Base-by-base conservation (phyloP, 2,329 filamentous ascomycete genomes). In the Epichloe typhina region DNA sequence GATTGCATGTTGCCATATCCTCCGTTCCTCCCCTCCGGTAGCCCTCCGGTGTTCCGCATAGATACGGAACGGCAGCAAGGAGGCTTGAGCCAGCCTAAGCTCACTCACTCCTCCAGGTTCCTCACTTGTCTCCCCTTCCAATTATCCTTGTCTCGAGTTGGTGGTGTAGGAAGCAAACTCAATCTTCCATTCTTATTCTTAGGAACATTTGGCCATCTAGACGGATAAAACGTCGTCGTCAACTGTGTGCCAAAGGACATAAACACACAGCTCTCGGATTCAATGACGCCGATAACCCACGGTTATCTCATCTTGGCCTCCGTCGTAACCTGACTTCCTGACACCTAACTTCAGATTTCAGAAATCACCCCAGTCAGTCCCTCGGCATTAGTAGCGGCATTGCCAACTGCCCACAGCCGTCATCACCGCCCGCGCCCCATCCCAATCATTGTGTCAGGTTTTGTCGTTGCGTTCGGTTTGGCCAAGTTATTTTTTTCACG, bases 251-350 rank as follows among this genome's bases (percentile, higher is more conserved):
- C 37, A 38, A 44, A 39, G 31, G 8, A 23, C 11, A 31, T 45
- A 41, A 19, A 21, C 42, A 41, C 47, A 23, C 19, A 46, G 47
- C 39, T 40, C 38, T 40, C 47, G 47, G 47, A 40, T 51, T 57
- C 69, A 73, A 78, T 79, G 75, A 77, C 74, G 69, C 69, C 68
- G 70, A 76, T 75, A 75, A 75, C 70, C 67, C 68, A 70, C 65
- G 69, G 74, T 75, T 76, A 77, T 77, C 74, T 79, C 61, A 69
- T 75, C 64, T 68, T 76, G 58, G 69, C 66, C 64, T 72, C 73
- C 55, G 70, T 77, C 64, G 66, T 76, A 65, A 76, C 73, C 64
- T 76, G 59, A 76, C 47, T 53, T 48, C 43, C 35, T 40, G 41
- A 47, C 46, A 53, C 47, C n/a, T 31, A 36, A 36, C 8, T 23